These are phyloP conservation scores for Pleurotus citrinopileatus DNA, from an alignment of 768 basidiomycete genomes.

Conservation along the genomic window DNA sequence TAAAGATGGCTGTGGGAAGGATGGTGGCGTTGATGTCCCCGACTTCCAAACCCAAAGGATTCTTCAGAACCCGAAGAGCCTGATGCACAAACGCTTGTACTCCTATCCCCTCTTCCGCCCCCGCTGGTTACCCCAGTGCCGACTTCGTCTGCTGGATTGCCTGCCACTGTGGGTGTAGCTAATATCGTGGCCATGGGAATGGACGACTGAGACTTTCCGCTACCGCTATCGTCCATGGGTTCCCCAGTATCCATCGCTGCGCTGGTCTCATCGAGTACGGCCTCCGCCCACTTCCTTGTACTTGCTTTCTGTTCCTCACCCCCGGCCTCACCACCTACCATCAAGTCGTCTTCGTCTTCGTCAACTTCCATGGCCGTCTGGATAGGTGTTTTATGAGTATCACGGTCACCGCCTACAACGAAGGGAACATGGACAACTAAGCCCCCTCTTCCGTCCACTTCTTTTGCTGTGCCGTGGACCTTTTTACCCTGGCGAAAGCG, in stretches of 20 bases:
- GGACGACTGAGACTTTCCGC: neutral
- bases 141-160: neutral
- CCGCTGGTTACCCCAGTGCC: neutral
- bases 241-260: neutral
- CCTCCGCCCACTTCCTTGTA: conserved; percentile 48
- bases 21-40: conserved; percentile 1
- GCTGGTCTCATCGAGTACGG: conserved; percentile 30
- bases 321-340: neutral
- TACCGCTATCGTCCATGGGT: neutral
- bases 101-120: neutral
- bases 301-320: conserved; percentile 16
- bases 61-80: conserved; percentile 11
- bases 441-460: conserved; percentile 10
- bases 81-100: neutral
- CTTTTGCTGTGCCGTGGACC: conserved; percentile 3
- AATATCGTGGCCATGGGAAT: conserved; percentile 5
- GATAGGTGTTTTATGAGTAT: conserved; percentile 9
- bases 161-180: neutral
- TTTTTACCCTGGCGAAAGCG: neutral
- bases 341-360: conserved; percentile 5
- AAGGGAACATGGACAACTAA: conserved; percentile 28
- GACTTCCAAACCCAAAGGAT: conserved; percentile 5
- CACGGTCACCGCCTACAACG: conserved; percentile 12
- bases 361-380: conserved; percentile 25
- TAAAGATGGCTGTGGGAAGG: conserved; percentile 5